Evolutionary conservation across 2,329 filamentous ascomycete genomes (phyloP).

Genomic region (Microdochium nivale): DNA sequence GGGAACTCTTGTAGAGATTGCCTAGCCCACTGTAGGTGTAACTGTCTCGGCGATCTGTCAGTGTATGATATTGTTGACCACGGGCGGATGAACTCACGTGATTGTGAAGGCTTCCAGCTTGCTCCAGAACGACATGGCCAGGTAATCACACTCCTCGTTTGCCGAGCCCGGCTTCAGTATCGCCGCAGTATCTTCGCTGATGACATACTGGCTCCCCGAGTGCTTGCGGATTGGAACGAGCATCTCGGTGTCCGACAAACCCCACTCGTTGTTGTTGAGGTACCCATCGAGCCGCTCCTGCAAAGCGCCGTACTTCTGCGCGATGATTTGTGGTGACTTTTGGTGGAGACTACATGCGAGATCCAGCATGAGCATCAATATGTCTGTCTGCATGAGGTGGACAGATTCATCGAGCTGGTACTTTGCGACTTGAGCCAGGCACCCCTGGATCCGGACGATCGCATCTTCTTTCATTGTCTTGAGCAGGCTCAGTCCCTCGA

Average conservation of each 20-base stretch:
- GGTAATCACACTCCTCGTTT: slow-evolving; percentile 38
- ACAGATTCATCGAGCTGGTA: slow-evolving; percentile 59
- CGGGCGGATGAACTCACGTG: slow-evolving; percentile 31
- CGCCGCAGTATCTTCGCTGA: slow-evolving; percentile 48
- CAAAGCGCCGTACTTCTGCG: slow-evolving; percentile 52
- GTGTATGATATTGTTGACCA: not conserved
- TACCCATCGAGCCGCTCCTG: slow-evolving; percentile 54
- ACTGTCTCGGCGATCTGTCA: slow-evolving; percentile 22
- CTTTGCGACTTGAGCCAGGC: slow-evolving; percentile 65
- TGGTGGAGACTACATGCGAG: slow-evolving; percentile 60
- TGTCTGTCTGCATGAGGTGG: slow-evolving; percentile 56
- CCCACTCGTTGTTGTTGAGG: slow-evolving; percentile 34
- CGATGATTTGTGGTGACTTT: slow-evolving; percentile 46
- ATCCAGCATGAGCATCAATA: slow-evolving; percentile 60
- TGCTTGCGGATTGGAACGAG: slow-evolving; percentile 48
- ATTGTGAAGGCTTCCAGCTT: slow-evolving; percentile 49
- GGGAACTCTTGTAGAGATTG: slow-evolving; percentile 25
- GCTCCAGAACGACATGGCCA: slow-evolving; percentile 52
- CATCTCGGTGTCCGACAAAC: slow-evolving; percentile 37
- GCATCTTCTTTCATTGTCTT: slow-evolving; percentile 55
- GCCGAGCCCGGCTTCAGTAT: slow-evolving; percentile 40
- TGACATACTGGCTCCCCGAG: slow-evolving; percentile 34
- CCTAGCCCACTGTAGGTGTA: slow-evolving; percentile 48
- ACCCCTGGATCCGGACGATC: slow-evolving; percentile 61
- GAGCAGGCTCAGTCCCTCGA: slow-evolving; percentile 64